Percentiles rank a stretch among this genome's conserved stretches.
These are phyloP conservation scores for Tephrocybe rancida DNA, from an alignment of 768 basidiomycete species.

Conservation along the genomic window DNA sequence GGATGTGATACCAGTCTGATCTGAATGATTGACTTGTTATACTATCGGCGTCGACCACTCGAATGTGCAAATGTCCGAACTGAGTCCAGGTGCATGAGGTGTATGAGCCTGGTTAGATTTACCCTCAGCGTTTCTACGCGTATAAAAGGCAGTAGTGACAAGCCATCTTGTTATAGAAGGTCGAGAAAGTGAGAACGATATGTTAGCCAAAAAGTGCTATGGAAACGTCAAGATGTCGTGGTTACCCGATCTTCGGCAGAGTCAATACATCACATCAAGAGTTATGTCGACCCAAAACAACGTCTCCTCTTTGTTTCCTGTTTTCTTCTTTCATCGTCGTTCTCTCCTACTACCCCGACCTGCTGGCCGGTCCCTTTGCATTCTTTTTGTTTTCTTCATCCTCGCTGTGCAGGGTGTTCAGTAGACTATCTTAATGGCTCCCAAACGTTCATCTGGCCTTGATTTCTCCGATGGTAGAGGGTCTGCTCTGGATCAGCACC, in stretches of 20 bases:
- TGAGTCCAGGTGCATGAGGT: background rate
- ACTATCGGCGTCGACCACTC: background rate
- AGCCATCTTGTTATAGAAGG: background rate
- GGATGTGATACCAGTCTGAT: background rate
- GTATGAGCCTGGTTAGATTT: background rate
- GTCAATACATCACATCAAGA: conserved; percentile 5
- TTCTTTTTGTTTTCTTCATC: conserved; percentile 32
- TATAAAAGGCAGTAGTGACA: background rate
- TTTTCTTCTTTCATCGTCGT: conserved; percentile 4
- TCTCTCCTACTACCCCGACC: conserved; percentile 31
- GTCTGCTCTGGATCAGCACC: conserved; percentile 53
- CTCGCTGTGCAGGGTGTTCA: conserved; percentile 42
- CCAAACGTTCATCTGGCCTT: conserved; percentile 59
- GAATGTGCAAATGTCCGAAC: background rate
- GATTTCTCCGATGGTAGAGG: conserved; percentile 66
- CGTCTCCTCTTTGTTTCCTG: conserved; percentile 4
- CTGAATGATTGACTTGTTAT: background rate
- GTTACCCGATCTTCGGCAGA: conserved; percentile 4
- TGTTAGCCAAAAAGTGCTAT: conserved; percentile 2
- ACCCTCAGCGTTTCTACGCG: background rate
- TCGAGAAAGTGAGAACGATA: background rate
- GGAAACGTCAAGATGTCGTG: conserved; percentile 8
- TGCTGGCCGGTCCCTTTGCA: conserved; percentile 49
- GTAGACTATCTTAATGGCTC: conserved; percentile 27
- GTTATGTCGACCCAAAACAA: background rate